Conservation (phyloP, 208 protist genomes). For the Herpetomonas muscarum region DNA sequence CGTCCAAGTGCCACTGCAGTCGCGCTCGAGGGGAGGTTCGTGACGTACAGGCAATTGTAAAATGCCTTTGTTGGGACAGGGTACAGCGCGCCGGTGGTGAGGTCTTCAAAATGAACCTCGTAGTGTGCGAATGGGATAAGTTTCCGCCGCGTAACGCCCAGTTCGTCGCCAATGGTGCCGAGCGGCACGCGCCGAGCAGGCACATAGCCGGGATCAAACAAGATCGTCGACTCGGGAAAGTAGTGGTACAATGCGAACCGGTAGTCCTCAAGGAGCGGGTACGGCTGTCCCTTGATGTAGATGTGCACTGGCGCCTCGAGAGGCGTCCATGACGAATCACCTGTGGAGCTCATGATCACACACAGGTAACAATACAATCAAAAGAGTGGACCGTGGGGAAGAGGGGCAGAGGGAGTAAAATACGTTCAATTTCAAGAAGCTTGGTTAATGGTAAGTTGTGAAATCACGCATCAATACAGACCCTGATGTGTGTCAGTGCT, state of each 20-base stretch:
- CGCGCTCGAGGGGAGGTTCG: conserved; percentile 54
- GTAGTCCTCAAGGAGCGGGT: conserved; percentile 61
- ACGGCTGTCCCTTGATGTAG: conserved; percentile 68
- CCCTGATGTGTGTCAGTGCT: too few species aligned
- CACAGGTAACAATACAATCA: too few species aligned
- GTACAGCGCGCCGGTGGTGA: conserved; percentile 28
- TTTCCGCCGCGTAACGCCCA: conserved; percentile 56
- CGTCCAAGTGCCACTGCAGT: conserved; percentile 69
- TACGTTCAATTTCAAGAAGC: too few species aligned
- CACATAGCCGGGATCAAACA: conserved; percentile 57
- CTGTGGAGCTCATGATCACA: too few species aligned
- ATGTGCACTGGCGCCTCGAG: conserved; percentile 29
- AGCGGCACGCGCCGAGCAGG: conserved; percentile 56
- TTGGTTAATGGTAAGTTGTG: too few species aligned
- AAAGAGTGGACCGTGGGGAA: too few species aligned
- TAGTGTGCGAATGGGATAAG: conserved; percentile 69
- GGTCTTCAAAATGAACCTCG: conserved; percentile 50
- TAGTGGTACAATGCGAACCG: conserved; percentile 57
- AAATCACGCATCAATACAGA: too few species aligned
- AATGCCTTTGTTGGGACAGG: conserved; percentile 12
- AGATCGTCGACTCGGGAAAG: conserved; percentile 54
- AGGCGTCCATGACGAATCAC: background rate
- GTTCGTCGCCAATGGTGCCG: conserved; percentile 36
- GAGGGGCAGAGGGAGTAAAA: too few species aligned
- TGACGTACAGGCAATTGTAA: conserved; percentile 67